Evolutionary conservation across 768 basidiomycete genomes (phyloP), one percentile per base, ranked within the genome.

Genomic region (Floccularia luteovirens): DNA sequence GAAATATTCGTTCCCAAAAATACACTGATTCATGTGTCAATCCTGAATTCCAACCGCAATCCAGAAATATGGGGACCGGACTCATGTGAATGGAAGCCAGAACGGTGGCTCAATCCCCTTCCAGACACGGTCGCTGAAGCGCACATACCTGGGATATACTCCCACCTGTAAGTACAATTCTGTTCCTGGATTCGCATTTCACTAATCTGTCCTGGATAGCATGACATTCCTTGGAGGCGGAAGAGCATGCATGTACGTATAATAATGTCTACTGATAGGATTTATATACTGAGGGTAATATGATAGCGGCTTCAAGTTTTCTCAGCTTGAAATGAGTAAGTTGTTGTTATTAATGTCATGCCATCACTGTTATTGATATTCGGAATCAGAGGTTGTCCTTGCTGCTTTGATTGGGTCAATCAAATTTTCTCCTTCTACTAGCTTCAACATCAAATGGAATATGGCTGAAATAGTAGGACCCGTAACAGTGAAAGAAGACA

Each of bases 271-370:
- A 14, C 17, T 5, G 19, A 13, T 19, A 5, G 2, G 25, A 12
- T 32, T 17, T 24, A 32, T 11, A 31, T 10, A 20, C 10, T 12
- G 14, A 4, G 17, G 35, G 31, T 24, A 4, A 10, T 7, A 22
- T 37, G n/a, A n/a, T 43, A 65, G 61, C 22, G 68, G 67, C 33
- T 69, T 69, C 56, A 67, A 67, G 42, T 68, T 66, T 48, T 60
- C 66, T 1, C 60, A 65, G 43, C 49, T 70, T 11, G 66, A 67
- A 44, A 67, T 66, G 56, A 70, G 68, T 67, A 39, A 20, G 63
- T 61, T 4, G 7, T 31, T 30, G 14, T 30, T 30, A 8, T 10
- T 30, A 10, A 8, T 30, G 27, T n/a, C n/a, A n/a, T n/a, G n/a
- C n/a, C n/a, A 30, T 30, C 8, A 30, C 8, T 14, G 14, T 30